Conservation (phyloP, 371 early-diverging fungal species). For the Apophysomyces trapeziformis region DNA sequence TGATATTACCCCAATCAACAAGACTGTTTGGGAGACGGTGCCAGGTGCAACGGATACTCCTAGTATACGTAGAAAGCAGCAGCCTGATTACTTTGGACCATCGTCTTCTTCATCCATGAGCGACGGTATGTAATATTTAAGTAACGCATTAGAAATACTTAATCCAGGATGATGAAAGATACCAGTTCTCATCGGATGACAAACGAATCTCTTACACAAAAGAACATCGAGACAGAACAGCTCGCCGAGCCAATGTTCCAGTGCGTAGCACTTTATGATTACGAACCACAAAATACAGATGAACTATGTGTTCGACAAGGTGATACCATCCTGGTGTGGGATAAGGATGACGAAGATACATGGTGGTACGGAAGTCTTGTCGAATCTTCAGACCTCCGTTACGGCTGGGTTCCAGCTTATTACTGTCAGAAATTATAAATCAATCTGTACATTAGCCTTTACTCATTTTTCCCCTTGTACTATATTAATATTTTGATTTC, state of each 20-base stretch:
- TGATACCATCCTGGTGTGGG: constrained; percentile 20
- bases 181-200: too few relatives aligned
- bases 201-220: too few relatives aligned
- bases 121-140: not conserved
- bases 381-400: not conserved
- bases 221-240: not conserved
- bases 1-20: constrained; percentile 23
- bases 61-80: not conserved
- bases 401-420: constrained; percentile 17
- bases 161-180: too few relatives aligned
- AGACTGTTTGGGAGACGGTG: constrained; percentile 17
- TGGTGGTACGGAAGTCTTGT: constrained; percentile 22
- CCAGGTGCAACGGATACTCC: not conserved
- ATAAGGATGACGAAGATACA: constrained; percentile 15
- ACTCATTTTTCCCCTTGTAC: too few relatives aligned
- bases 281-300: constrained; percentile 13
- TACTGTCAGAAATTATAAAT: constrained; percentile 14
- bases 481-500: too few relatives aligned
- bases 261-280: constrained; percentile 20
- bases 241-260: constrained; percentile 12
- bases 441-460: not conserved
- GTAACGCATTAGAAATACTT: not conserved
- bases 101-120: not conserved
- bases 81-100: not conserved
- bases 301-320: constrained; percentile 18